These are phyloP conservation scores for Fagopyrum tataricum DNA, from an alignment of 148 eudicot species.

Conservation along the genomic window DNA sequence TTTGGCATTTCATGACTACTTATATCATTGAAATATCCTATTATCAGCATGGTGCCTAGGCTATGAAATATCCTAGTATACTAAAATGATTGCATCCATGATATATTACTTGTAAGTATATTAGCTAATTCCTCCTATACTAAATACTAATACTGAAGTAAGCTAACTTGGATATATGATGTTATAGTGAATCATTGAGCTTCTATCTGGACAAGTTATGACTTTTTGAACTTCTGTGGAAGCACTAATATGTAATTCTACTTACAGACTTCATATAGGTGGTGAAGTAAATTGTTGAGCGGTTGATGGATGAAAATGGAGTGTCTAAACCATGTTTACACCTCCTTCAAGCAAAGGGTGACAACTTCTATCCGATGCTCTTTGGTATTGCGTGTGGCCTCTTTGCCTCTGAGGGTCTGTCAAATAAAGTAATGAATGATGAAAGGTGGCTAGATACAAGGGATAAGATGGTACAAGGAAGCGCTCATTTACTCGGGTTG, in stretches of 20 bases:
- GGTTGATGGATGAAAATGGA: constrained; percentile 51
- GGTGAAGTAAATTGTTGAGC: constrained; percentile 16
- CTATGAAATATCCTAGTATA: too few relatives aligned
- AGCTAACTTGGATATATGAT: neutral
- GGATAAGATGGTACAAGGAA: constrained; percentile 48
- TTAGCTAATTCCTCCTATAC: too few relatives aligned
- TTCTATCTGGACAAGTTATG: neutral
- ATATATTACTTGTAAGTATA: too few relatives aligned
- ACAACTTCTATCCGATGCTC: constrained; percentile 52
- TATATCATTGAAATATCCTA: too few relatives aligned
- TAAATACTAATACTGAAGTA: neutral
- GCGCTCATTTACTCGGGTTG: constrained; percentile 67
- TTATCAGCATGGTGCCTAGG: too few relatives aligned
- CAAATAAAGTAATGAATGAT: constrained; percentile 27
- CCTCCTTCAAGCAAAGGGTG: constrained; percentile 35
- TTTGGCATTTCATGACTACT: too few relatives aligned
- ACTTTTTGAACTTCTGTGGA: too few relatives aligned
- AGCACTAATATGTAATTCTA: neutral
- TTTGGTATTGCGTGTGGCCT: constrained; percentile 76
- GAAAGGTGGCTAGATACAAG: constrained; percentile 42
- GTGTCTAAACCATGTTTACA: constrained; percentile 21
- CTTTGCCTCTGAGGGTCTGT: constrained; percentile 39
- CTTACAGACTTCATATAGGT: constrained; percentile 1
- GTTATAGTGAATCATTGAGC: constrained; percentile 8
- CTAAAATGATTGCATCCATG: too few relatives aligned